Percentiles rank a stretch among this genome's conserved stretches.
Conservation (phyloP, 1,284 basidiomycete species). For the Cryptococcus amylolentus region DNA sequence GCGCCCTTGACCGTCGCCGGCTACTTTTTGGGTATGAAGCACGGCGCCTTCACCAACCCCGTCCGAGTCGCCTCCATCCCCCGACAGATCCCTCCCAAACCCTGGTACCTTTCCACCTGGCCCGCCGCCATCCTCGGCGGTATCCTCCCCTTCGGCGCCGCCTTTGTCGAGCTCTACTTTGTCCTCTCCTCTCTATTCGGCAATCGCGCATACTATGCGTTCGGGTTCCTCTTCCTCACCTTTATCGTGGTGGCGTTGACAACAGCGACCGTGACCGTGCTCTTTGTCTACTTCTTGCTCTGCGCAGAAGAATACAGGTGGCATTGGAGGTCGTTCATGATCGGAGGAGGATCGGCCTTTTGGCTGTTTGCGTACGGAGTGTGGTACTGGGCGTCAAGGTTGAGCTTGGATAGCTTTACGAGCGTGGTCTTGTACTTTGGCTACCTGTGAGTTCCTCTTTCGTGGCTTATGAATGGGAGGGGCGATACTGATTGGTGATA, state of each 20-base stretch:
- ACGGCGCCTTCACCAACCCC: slow-evolving; percentile 72
- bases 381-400: slow-evolving; percentile 76
- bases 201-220: slow-evolving; percentile 89
- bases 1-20: slow-evolving; percentile 64
- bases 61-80: slow-evolving; percentile 91
- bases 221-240: slow-evolving; percentile 90
- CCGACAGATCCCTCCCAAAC: slow-evolving; percentile 77
- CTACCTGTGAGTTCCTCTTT: slow-evolving; percentile 59
- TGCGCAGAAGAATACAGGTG: slow-evolving; percentile 96
- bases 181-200: slow-evolving; percentile 91
- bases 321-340: slow-evolving; percentile 95
- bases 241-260: slow-evolving; percentile 79
- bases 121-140: slow-evolving; percentile 79
- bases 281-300: slow-evolving; percentile 88
- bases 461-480: background rate
- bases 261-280: slow-evolving; percentile 82
- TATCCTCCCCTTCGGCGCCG: slow-evolving; percentile 89
- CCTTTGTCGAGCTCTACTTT: slow-evolving; percentile 94
- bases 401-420: slow-evolving; percentile 77
- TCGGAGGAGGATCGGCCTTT: slow-evolving; percentile 84
- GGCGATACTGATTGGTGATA: slow-evolving; percentile 8
- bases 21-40: slow-evolving; percentile 70
- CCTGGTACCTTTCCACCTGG: slow-evolving; percentile 77
- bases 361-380: slow-evolving; percentile 78
- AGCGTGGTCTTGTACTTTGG: slow-evolving; percentile 86